Conservation (phyloP, 1,284 basidiomycete species). For the Meira miltonrushii region DNA sequence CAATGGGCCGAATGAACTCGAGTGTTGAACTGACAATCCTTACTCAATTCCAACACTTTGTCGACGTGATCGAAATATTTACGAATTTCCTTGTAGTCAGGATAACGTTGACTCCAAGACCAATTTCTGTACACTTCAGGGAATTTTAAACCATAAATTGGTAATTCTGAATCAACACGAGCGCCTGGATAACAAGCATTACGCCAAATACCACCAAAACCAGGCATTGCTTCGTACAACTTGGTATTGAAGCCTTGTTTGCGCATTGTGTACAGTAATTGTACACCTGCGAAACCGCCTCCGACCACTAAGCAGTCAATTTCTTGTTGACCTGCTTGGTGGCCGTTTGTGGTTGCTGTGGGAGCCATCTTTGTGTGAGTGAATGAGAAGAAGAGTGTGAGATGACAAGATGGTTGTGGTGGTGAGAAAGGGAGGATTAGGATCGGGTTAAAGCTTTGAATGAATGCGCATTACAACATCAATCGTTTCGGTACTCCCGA, state of each 20-base stretch:
- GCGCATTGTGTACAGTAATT: conserved; percentile 23
- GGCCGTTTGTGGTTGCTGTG: no score
- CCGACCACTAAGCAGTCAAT: conserved; percentile 25
- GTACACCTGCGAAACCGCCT: conserved; percentile 30
- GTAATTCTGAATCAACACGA: conserved; percentile 30
- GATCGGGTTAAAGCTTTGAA: no score
- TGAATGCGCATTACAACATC: no score
- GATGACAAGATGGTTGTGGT: no score
- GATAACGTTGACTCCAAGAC: conserved; percentile 33
- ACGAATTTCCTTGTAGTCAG: conserved; percentile 29
- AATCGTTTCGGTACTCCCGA: no score
- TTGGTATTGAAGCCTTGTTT: conserved; percentile 28
- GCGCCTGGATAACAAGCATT: conserved; percentile 25
- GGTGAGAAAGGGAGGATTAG: no score
- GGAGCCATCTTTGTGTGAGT: no score
- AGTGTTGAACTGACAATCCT: conserved; percentile 32
- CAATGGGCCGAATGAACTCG: conserved; percentile 27
- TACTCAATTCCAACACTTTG: conserved; percentile 27
- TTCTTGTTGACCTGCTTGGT: no score
- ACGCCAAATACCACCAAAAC: conserved; percentile 21
- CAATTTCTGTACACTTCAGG: conserved; percentile 28
- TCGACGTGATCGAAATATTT: conserved; percentile 33
- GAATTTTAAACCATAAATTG: conserved; percentile 29
- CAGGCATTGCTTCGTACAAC: conserved; percentile 27
- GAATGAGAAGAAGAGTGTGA: no score